Evolutionary conservation across 345 rosid species (phyloP), one percentile per base, ranked within the genome.

Genomic region (Streptanthus diversifolius): DNA sequence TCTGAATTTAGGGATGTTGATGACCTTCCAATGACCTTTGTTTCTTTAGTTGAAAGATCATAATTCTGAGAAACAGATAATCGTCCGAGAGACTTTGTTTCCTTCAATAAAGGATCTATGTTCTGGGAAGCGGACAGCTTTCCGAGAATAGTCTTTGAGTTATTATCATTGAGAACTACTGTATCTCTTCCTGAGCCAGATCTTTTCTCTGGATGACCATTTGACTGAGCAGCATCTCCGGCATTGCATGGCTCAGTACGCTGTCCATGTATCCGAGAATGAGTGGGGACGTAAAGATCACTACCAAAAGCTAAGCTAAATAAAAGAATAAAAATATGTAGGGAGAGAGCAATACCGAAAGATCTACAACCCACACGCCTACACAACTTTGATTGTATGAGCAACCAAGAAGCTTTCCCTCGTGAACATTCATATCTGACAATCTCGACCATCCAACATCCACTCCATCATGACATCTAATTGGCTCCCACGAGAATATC

Each of bases 401-500:
- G 88, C 99, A 95, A 55, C 95, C 97, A 64, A 95, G 97, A 71
- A 95, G 99, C 85, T 95, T 95, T 49, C 96, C 99, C 79, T 91
- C 98, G 25, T 91, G 92, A 74, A 95, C 87, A 85, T 87, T 90
- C 77, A 95, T 92, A 82, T 95, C 99, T 25, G 92, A 88, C 86
- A 91, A 81, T 81, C 72, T 91, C 68, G 99, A 91, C 99, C 99
- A 95, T 77, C 99, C 99, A 81, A 95, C 97, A 82, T 95, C 99
- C 78, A 91, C 96, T 32, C 84, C 74, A 77, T 89, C 95, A 76
- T 91, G 95, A 74, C 96, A 87, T 77, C 87, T 74, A 70, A 91
- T 85, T 21, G 99, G 99, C 79, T 95, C 99, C 99, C 99, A 95
- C 0, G 99, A 90, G 81, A 90, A 85, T 72, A 91, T 90, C 99